A percentile compares a stretch with the other conserved stretches of the same genome.
phyloP scores from a whole-genome alignment of 1,139 yeast species.

The Pichia sp. region DNA sequence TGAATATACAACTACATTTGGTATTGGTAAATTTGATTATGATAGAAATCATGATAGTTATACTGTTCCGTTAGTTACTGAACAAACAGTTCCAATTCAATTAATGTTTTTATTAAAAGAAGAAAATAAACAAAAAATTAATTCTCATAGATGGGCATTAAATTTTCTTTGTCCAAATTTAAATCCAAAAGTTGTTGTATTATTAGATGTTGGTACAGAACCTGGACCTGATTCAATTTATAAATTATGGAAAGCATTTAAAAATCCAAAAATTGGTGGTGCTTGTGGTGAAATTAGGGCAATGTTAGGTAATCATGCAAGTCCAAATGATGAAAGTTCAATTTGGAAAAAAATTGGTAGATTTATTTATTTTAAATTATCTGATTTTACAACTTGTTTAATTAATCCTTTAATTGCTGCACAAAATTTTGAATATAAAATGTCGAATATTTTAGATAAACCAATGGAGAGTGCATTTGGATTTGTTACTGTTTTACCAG shows the following conservation, averaged over 20 bases:
- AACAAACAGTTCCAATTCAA: conserved; percentile 65
- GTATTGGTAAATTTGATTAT: conserved; percentile 38
- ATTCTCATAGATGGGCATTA: conserved; percentile 82
- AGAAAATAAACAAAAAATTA: conserved; percentile 68
- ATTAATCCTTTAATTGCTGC: conserved; percentile 76
- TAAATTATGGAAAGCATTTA: conserved; percentile 71
- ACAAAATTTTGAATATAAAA: conserved; percentile 79
- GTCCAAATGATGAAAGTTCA: conserved; percentile 36
- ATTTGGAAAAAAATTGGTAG: conserved; percentile 19
- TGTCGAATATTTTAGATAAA: conserved; percentile 75
- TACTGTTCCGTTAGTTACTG: conserved; percentile 43
- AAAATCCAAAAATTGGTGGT: conserved; percentile 71
- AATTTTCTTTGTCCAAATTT: conserved; percentile 70
- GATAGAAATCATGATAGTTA: conserved; percentile 40
- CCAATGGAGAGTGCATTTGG: conserved; percentile 82
- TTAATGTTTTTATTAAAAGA: conserved; percentile 72
- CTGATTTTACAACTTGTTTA: conserved; percentile 34
- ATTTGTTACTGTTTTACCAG: conserved; percentile 75
- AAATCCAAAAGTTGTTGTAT: conserved; percentile 63
- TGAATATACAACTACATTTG: conserved; percentile 75
- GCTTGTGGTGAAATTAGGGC: conserved; percentile 85
- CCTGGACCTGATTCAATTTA: conserved; percentile 70
- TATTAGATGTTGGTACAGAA: conserved; percentile 77
- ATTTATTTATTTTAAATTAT: conserved; percentile 15
- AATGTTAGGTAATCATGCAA: conserved; percentile 45